phyloP scores from a whole-genome alignment of 805 yeast species.

The Cyberlindnera euphorbiiphila region DNA sequence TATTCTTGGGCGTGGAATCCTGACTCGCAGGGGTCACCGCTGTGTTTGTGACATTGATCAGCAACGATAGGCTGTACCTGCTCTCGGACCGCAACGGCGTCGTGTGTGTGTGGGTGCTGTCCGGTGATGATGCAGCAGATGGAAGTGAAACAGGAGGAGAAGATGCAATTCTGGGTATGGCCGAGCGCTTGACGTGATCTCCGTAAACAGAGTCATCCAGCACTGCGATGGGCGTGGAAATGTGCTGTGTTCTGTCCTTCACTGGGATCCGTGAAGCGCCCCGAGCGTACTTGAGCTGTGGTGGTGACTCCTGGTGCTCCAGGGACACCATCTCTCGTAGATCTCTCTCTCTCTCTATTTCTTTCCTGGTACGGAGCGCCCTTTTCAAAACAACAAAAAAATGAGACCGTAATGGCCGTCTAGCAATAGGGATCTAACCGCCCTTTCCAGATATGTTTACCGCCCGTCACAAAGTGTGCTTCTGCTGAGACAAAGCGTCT shows the following conservation, averaged over 20 bases:
- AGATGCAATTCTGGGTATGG: conserved; percentile 24
- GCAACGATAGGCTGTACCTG: conserved; percentile 13
- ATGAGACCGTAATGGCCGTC: too few species aligned
- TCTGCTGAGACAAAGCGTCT: too few species aligned
- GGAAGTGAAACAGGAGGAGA: conserved; percentile 15
- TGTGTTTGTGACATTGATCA: conserved; percentile 7
- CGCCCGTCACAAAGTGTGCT: too few species aligned
- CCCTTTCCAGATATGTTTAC: too few species aligned
- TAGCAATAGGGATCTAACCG: too few species aligned
- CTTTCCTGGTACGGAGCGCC: too few species aligned
- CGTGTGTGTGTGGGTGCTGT: background rate
- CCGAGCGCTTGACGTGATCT: conserved; percentile 13
- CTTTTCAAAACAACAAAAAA: too few species aligned
- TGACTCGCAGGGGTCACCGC: too few species aligned
- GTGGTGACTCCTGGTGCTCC: conserved; percentile 5
- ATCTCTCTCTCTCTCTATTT: too few species aligned
- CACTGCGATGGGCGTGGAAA: conserved; percentile 20
- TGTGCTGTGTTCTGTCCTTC: conserved; percentile 14
- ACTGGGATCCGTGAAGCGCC: conserved; percentile 22
- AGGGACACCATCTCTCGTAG: conserved; percentile 6
- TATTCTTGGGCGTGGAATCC: conserved; percentile 1
- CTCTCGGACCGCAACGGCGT: conserved; percentile 1
- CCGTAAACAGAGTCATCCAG: conserved; percentile 18
- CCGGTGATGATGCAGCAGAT: conserved; percentile 1
- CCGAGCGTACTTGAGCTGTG: conserved; percentile 15